Conservation (phyloP, 352 stramenopile species). For the Thraustotheca clavata region DNA sequence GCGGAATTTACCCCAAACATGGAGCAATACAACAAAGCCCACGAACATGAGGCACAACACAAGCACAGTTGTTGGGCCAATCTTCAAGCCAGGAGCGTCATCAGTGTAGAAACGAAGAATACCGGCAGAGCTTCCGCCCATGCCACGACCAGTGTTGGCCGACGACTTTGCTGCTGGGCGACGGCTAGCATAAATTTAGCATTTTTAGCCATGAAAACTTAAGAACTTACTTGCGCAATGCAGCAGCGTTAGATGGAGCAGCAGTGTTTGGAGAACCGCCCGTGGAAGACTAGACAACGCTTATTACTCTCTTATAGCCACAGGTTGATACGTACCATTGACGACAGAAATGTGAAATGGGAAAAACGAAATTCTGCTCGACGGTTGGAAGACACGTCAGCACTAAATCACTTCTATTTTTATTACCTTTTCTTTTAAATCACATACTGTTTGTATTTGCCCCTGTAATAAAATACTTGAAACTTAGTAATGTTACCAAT, state of each 20-base stretch:
- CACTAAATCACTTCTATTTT: slow-evolving; percentile 11
- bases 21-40: slow-evolving; percentile 93
- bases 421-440: neutral
- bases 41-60: slow-evolving; percentile 94
- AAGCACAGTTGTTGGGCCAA: slow-evolving; percentile 93
- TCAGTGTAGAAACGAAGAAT: slow-evolving; percentile 97
- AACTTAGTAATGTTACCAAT: neutral
- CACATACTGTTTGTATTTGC: neutral
- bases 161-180: slow-evolving; percentile 36
- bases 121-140: slow-evolving; percentile 79
- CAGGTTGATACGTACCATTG: slow-evolving; percentile 5
- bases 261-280: slow-evolving; percentile 8
- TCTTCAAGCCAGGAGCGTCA: slow-evolving; percentile 93
- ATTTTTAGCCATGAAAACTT: neutral
- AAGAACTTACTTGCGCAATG: slow-evolving; percentile 11
- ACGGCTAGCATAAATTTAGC: slow-evolving; percentile 28
- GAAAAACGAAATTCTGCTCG: neutral
- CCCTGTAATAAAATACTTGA: neutral
- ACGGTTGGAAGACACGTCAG: slow-evolving; percentile 22
- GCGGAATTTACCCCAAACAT: slow-evolving; percentile 97
- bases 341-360: slow-evolving; percentile 21
- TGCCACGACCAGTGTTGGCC: slow-evolving; percentile 71
- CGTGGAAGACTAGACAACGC: neutral
- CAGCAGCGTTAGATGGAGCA: slow-evolving; percentile 11
- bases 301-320: neutral